These are phyloP conservation scores for Fusarium concolor DNA, from an alignment of 2,329 filamentous ascomycete genomes.

Conservation along the genomic window DNA sequence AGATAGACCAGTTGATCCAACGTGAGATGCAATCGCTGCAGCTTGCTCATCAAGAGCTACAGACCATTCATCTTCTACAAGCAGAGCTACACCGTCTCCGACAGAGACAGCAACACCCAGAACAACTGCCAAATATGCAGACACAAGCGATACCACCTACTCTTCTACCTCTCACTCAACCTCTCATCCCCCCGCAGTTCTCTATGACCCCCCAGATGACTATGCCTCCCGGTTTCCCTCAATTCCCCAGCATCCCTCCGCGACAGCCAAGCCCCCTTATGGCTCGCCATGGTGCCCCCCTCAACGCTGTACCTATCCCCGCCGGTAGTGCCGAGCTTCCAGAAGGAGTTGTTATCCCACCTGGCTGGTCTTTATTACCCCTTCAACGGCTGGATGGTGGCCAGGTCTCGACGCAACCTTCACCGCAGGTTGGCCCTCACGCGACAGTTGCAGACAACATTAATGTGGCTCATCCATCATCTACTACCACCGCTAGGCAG, in stretches of 20 bases:
- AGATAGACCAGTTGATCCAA: conserved; percentile 76
- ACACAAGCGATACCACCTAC: conserved; percentile 25
- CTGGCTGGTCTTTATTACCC: conserved; percentile 73
- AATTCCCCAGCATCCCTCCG: conserved; percentile 46
- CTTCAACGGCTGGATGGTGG: conserved; percentile 64
- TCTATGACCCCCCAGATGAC: conserved; percentile 34
- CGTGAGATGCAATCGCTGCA: conserved; percentile 74
- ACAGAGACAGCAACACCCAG: conserved; percentile 56
- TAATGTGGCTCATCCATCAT: conserved; percentile 17
- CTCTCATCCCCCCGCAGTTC: conserved; percentile 28
- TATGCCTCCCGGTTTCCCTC: conserved; percentile 30
- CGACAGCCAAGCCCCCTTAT: conserved; percentile 57
- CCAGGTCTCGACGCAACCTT: conserved; percentile 39
- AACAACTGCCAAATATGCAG: conserved; percentile 41
- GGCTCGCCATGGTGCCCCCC: conserved; percentile 60
- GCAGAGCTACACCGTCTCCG: conserved; percentile 75
- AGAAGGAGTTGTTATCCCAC: conserved; percentile 71
- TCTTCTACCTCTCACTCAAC: conserved; percentile 15
- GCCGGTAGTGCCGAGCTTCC: conserved; percentile 71
- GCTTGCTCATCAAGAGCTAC: conserved; percentile 73
- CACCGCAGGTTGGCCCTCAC: conserved; percentile 39
- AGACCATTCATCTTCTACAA: conserved; percentile 74
- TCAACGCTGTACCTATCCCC: conserved; percentile 64
- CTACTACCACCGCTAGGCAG: conserved; percentile 27
- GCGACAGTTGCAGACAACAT: conserved; percentile 27